Base-by-base conservation (phyloP, 169 alveolate species). In the Plasmodium blacklocki region DNA sequence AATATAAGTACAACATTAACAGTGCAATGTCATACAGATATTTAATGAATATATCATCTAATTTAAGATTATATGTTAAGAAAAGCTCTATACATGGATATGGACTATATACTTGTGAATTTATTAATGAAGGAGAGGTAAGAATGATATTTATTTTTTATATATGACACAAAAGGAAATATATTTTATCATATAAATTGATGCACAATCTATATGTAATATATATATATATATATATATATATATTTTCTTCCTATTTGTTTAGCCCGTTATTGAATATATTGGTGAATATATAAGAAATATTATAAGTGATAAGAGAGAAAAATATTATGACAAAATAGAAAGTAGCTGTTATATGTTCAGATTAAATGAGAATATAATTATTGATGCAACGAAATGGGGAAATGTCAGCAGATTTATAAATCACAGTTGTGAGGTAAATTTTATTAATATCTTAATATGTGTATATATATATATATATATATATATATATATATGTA, bases 391-490 rank as follows among this genome's bases (percentile, higher is more conserved):
- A 2, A 98, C 99, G 7, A 94, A 95, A 73, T 94, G 93, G 85
- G 99, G 99, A 23, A 97, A 97, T 83, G 97, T 94, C 80, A 98
- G 99, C 26, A 93, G 99, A 64, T 98, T 97, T 91, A 96, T 98
- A 74, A 98, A 98, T 93, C 99, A 98, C 94, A 96, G 98, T 73
- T 98, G 99, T 88, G 98, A 97, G 93, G 98, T 95, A 85, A 26
- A 3, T 29, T 29, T 29, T 29, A 29, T 29, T 29, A 29, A 29
- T 29, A 29, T 29, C 43, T 4, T 29, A 0, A 75, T 21, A 73
- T 67, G 9, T 18, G 1, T 0, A n/a, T 23, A 3, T 63, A 7
- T 67, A n/a, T 18, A 21, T 43, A 11, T 26, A 19, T 88, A 9
- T 21, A 62, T 2, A 29, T 29, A 29, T 29, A 29, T 29, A 43